Percentiles rank a stretch among this genome's conserved stretches.
These are phyloP conservation scores for Coccomyxa sp. DNA, from an alignment of 139 green algal species.

Conservation along the genomic window DNA sequence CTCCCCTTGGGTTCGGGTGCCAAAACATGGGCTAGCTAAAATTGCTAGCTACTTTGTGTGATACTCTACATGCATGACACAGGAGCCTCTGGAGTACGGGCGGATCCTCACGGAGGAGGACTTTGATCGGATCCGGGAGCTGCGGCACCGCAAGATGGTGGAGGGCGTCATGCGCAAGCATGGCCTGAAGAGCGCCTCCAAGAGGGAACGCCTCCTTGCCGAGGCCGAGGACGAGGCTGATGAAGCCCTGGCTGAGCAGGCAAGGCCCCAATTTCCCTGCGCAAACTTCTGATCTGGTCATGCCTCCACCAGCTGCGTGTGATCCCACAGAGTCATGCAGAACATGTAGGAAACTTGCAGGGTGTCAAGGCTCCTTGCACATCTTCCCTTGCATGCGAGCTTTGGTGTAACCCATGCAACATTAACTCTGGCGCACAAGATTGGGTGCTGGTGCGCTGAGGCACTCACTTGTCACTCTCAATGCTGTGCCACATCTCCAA, in stretches of 20 bases:
- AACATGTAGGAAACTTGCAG: not conserved
- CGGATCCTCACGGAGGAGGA: slow-evolving; percentile 81
- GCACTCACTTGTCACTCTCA: not conserved
- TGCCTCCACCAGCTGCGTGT: not conserved
- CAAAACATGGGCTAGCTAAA: too few species aligned
- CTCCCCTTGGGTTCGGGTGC: too few species aligned
- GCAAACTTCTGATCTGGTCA: not conserved
- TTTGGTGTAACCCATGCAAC: slow-evolving; percentile 6
- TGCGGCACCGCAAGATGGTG: slow-evolving; percentile 45
- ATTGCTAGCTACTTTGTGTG: too few species aligned
- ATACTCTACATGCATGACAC: too few species aligned
- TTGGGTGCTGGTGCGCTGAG: not conserved
- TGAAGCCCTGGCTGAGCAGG: slow-evolving; percentile 50
- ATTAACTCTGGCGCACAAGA: not conserved
- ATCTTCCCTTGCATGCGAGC: not conserved
- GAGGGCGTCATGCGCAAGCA: slow-evolving; percentile 72
- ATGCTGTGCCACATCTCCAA: slow-evolving; percentile 2
- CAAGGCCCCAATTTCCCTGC: not conserved
- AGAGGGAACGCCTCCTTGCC: slow-evolving; percentile 36
- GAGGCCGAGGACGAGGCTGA: slow-evolving; percentile 76
- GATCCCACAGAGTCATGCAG: not conserved
- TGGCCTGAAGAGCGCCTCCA: slow-evolving; percentile 66
- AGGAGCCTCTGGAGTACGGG: slow-evolving; percentile 55
- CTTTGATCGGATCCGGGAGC: slow-evolving; percentile 73
- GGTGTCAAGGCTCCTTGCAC: slow-evolving; percentile 1